Conservation (phyloP, 2,329 filamentous ascomycete species). For the Allantophomopsis cytisporea region DNA sequence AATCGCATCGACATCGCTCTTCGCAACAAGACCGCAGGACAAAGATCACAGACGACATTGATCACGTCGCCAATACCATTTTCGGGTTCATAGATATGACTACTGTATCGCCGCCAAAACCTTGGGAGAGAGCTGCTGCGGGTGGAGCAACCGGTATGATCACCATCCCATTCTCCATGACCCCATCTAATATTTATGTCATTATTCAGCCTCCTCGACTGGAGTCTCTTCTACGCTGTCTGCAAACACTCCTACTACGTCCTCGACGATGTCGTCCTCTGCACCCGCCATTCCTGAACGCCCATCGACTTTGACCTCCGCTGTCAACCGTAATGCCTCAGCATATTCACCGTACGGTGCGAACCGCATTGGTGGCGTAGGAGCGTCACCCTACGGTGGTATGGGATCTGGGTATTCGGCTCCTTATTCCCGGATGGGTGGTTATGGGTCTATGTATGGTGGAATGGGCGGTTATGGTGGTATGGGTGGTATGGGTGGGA, state of each 20-base stretch:
- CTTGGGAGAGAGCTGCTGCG: slow-evolving; percentile 66
- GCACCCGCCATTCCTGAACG: slow-evolving; percentile 66
- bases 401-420: slow-evolving; percentile 31
- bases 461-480: slow-evolving; percentile 29
- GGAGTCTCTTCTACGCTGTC: slow-evolving; percentile 29
- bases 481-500: slow-evolving; percentile 31
- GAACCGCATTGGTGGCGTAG: slow-evolving; percentile 39
- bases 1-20: too few species aligned
- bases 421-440: slow-evolving; percentile 31
- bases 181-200: background rate
- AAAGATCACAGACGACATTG: too few species aligned
- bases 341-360: slow-evolving; percentile 57
- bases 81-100: slow-evolving; percentile 6
- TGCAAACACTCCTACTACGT: slow-evolving; percentile 24
- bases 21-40: too few species aligned
- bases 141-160: slow-evolving; percentile 10
- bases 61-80: too few species aligned
- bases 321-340: slow-evolving; percentile 80
- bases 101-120: slow-evolving; percentile 84
- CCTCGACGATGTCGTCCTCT: slow-evolving; percentile 21
- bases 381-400: slow-evolving; percentile 17
- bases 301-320: slow-evolving; percentile 61
- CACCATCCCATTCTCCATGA: slow-evolving; percentile 5
- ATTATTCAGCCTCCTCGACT: slow-evolving; percentile 9
- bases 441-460: slow-evolving; percentile 27